These are phyloP conservation scores for Madurella fahalii DNA, from an alignment of 2,329 filamentous ascomycete species.

Conservation along the genomic window DNA sequence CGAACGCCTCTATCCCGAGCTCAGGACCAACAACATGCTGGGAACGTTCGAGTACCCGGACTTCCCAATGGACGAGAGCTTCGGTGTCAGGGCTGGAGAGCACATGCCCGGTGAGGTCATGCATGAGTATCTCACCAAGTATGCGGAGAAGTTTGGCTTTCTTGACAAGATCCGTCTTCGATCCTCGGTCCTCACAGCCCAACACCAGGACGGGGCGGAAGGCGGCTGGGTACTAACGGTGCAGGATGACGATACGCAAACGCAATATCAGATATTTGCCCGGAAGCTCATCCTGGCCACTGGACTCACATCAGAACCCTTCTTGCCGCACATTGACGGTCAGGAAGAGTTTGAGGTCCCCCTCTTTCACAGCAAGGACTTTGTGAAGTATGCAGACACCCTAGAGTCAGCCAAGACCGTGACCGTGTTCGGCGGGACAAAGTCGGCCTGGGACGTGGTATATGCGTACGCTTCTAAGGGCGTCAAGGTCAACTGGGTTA, in stretches of 20 bases:
- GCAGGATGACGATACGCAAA: neutral
- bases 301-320: constrained; percentile 49
- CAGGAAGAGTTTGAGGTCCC: constrained; percentile 42
- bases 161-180: constrained; percentile 37
- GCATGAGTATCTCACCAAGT: constrained; percentile 45
- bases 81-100: constrained; percentile 42
- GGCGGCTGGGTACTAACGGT: constrained; percentile 43
- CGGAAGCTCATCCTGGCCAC: constrained; percentile 52
- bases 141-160: constrained; percentile 42
- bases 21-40: constrained; percentile 70
- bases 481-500: constrained; percentile 56
- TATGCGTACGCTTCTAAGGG: constrained; percentile 57
- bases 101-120: constrained; percentile 47
- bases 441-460: constrained; percentile 62
- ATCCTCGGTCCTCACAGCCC: constrained; percentile 39
- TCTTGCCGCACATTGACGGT: constrained; percentile 45
- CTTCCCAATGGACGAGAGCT: constrained; percentile 62
- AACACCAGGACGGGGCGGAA: constrained; percentile 33
- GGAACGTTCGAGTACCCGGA: constrained; percentile 72
- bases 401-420: constrained; percentile 41
- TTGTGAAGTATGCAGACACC: constrained; percentile 38
- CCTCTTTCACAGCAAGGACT: constrained; percentile 49
- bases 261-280: constrained; percentile 33
- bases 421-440: constrained; percentile 59
- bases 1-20: constrained; percentile 61